Percentiles rank a stretch among this genome's conserved stretches.
Conservation (phyloP, 768 basidiomycete genomes). For the Leccinum longicurvipes region DNA sequence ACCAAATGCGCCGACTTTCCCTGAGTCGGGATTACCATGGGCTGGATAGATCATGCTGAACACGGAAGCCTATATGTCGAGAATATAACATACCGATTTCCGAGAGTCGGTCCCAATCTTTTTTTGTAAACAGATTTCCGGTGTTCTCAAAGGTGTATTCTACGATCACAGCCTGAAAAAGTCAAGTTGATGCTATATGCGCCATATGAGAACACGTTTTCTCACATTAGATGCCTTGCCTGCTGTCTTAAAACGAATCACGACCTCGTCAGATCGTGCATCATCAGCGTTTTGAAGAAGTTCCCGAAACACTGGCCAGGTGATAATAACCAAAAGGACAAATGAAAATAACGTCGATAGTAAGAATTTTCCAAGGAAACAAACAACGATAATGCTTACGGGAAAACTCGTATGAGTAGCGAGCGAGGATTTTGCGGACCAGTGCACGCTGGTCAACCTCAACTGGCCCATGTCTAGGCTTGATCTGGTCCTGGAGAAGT, state of each 20-base stretch:
- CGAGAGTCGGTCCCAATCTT: conserved; percentile 87
- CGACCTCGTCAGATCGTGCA: conserved; percentile 56
- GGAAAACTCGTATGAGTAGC: conserved; percentile 93
- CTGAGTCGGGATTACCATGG: conserved; percentile 90
- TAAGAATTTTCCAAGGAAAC: background rate
- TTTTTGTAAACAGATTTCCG: conserved; percentile 72
- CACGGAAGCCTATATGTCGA: background rate
- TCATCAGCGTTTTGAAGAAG: background rate
- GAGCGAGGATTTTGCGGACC: conserved; percentile 90
- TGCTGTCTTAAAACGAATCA: conserved; percentile 72
- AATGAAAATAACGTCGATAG: background rate
- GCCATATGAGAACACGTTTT: conserved; percentile 23
- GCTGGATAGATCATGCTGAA: conserved; percentile 40
- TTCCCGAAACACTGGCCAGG: conserved; percentile 55
- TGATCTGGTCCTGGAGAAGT: conserved; percentile 39
- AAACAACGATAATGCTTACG: conserved; percentile 30
- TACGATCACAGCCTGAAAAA: conserved; percentile 21
- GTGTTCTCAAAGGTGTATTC: conserved; percentile 30
- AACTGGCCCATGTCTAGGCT: conserved; percentile 57
- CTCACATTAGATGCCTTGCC: conserved; percentile 9
- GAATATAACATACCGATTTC: conserved; percentile 67
- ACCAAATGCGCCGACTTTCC: conserved; percentile 91
- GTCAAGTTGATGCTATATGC: background rate
- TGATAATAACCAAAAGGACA: conserved; percentile 6
- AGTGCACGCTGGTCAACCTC: conserved; percentile 90